A percentile compares a stretch with the other conserved stretches of the same genome.
Conservation (phyloP, 129 eudicot genomes). For the Centaurea solstitialis region DNA sequence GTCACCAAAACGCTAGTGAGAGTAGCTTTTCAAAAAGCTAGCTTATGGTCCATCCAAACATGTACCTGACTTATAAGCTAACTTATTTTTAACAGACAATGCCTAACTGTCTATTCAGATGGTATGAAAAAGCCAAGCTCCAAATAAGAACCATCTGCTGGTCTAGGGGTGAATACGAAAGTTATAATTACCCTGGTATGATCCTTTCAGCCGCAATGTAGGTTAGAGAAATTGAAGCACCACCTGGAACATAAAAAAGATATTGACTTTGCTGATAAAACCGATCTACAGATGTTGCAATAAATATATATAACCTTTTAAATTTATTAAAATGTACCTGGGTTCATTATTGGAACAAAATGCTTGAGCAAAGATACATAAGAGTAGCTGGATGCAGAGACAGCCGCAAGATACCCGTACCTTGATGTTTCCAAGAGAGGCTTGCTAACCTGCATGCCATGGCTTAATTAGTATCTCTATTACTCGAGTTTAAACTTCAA, state of each 20-base stretch:
- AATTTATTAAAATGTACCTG: constrained; percentile 43
- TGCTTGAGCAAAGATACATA: constrained; percentile 80
- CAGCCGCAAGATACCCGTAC: constrained; percentile 87
- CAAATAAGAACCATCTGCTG: too few relatives aligned
- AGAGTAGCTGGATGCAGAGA: constrained; percentile 95
- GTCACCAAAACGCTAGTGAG: too few relatives aligned
- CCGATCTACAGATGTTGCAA: background rate
- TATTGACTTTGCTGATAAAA: background rate
- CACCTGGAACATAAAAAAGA: constrained; percentile 51
- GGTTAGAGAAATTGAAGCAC: constrained; percentile 84
- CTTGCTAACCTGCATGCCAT: constrained; percentile 61
- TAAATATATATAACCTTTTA: background rate
- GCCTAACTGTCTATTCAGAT: too few relatives aligned
- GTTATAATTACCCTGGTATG: constrained; percentile 73
- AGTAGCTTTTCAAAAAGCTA: too few relatives aligned
- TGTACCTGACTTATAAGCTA: too few relatives aligned
- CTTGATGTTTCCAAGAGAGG: constrained; percentile 92
- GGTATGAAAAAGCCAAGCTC: too few relatives aligned
- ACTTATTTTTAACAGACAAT: too few relatives aligned
- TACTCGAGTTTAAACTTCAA: background rate
- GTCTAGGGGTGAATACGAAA: background rate
- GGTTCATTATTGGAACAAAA: constrained; percentile 93
- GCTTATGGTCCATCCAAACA: too few relatives aligned
- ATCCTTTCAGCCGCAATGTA: constrained; percentile 93
- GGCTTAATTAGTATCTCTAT: background rate